Evolutionary conservation across 768 basidiomycete genomes (phyloP), one percentile per base, ranked within the genome.

Genomic region (Serendipita indica): DNA sequence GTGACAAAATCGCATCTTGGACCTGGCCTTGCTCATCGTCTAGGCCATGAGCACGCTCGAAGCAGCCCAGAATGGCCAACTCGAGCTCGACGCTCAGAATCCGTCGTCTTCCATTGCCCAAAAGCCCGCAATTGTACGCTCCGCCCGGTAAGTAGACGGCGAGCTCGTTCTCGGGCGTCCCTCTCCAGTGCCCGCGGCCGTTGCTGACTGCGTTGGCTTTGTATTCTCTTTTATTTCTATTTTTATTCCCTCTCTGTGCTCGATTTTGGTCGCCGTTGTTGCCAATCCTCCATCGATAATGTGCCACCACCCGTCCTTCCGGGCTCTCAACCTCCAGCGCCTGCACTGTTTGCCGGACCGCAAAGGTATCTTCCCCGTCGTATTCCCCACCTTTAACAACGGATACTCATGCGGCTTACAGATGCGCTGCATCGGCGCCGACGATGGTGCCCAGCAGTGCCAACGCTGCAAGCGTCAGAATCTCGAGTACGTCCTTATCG

Each of bases 381-480:
- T 60, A 61, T 33, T 61, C 58, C 57, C 60, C 59, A 57, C 63
- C 45, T 54, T 58, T 63, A 60, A 58, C 58, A 30, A 60, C 16
- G 27, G 46, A 57, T 49, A 59, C 41, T 59, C 59, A 43, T 59
- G 52, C 60, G 43, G 58, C 33, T 54, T 57, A 41, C 64, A 90
- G 88, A 91, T 91, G 88, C 89, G 89, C 69, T 91, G 88, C 65
- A 87, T 90, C 60, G 88, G 86, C 43, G 84, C 89, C 54, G 88
- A 91, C 68, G 87, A 90, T 65, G 86, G 87, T 60, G 76, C 80
- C 62, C 82, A 81, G 65, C 80, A 78, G 30, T 91, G 88, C 68
- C 86, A 90, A 68, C 83, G 88, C 56, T 91, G 88, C 72, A 83
- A 80, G 67, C 83, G 88, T 60, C 81, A 85, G 33, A 83, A 83